phyloP scores from a whole-genome alignment of 2,329 filamentous ascomycete species.

The Colletotrichum melonis region DNA sequence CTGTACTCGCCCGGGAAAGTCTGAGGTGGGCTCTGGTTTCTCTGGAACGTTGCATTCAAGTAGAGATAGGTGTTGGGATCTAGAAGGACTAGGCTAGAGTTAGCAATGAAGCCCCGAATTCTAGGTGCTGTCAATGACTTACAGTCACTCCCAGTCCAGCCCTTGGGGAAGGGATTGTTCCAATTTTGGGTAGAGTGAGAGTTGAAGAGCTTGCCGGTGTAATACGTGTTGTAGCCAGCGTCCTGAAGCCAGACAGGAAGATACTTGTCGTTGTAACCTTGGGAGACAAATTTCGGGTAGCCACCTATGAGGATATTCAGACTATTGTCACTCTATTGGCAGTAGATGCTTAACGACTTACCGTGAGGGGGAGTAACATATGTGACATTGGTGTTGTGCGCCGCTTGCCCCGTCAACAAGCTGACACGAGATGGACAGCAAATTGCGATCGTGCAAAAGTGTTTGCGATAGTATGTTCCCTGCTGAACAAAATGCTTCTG shows the following conservation, averaged over 20 bases:
- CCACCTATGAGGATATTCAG: conserved; percentile 43
- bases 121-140: background rate
- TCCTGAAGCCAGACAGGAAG: conserved; percentile 78
- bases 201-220: conserved; percentile 80
- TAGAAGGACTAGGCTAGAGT: conserved; percentile 47
- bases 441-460: conserved; percentile 74
- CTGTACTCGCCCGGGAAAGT: conserved; percentile 47
- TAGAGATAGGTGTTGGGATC: conserved; percentile 54
- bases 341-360: conserved; percentile 38
- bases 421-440: conserved; percentile 77
- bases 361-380: conserved; percentile 65
- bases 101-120: background rate
- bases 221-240: conserved; percentile 77
- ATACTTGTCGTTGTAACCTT: conserved; percentile 75
- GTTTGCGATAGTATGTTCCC: conserved; percentile 69
- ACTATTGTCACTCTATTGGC: conserved; percentile 44
- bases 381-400: conserved; percentile 79
- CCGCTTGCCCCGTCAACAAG: conserved; percentile 73
- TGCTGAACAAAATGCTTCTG: conserved; percentile 66
- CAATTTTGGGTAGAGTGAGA: conserved; percentile 71
- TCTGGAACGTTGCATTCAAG: conserved; percentile 61
- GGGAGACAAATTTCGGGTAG: conserved; percentile 73
- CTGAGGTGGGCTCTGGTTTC: conserved; percentile 50
- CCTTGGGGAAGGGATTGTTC: conserved; percentile 64
- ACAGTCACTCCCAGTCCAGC: conserved; percentile 64